These are phyloP conservation scores for Tephrocybe sp. DNA, from an alignment of 768 basidiomycete species.

Conservation along the genomic window DNA sequence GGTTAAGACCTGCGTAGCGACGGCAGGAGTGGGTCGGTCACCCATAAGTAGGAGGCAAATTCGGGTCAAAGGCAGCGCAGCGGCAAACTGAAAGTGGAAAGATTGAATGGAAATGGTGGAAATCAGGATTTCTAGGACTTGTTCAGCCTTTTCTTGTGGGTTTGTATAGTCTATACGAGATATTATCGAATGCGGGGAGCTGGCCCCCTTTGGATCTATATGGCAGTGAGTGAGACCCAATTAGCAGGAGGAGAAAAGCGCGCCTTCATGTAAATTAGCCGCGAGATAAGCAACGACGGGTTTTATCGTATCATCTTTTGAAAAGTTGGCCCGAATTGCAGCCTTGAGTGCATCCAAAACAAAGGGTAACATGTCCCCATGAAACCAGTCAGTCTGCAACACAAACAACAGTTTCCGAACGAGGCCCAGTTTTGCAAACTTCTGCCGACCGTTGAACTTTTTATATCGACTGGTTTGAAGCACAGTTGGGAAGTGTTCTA, in stretches of 20 bases:
- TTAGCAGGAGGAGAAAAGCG: background rate
- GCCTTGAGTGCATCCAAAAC: constrained; percentile 60
- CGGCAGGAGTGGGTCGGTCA: constrained; percentile 59
- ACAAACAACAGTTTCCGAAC: constrained; percentile 79
- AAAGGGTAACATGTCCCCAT: constrained; percentile 44
- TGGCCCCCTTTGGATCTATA: constrained; percentile 22
- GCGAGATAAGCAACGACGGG: constrained; percentile 85
- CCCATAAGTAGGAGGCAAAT: constrained; percentile 80
- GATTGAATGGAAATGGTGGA: constrained; percentile 54
- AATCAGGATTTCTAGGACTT: constrained; percentile 64
- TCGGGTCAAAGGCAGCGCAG: constrained; percentile 73
- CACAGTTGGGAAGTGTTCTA: constrained; percentile 80
- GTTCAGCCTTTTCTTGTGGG: constrained; percentile 59
- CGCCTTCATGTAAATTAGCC: constrained; percentile 72
- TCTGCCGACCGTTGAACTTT: constrained; percentile 74
- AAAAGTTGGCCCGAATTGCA: constrained; percentile 64
- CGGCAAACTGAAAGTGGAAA: constrained; percentile 67
- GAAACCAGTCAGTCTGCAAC: constrained; percentile 77
- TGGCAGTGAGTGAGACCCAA: constrained; percentile 2
- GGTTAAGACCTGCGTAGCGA: constrained; percentile 56
- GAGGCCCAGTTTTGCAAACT: constrained; percentile 67
- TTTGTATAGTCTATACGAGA: constrained; percentile 51
- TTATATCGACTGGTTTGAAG: constrained; percentile 69
- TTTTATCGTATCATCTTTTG: constrained; percentile 74
- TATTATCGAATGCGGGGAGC: constrained; percentile 56